phyloP scores from a whole-genome alignment of 352 stramenopile species.

The Phytopythium delawarense region DNA sequence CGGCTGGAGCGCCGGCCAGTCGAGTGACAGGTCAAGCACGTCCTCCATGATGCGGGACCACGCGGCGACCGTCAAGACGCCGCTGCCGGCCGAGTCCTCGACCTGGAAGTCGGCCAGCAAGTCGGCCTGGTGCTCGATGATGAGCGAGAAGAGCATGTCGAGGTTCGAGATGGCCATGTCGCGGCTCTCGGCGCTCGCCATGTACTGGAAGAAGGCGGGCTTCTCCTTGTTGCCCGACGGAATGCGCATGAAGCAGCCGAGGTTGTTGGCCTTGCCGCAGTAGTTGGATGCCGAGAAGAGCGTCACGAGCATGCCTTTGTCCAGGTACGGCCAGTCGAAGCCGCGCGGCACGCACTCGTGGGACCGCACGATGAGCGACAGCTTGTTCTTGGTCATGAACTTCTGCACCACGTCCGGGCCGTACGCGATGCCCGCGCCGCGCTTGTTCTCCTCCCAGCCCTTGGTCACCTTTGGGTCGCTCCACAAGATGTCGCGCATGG shows the following conservation, averaged over 20 bases:
- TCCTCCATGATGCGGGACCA: slow-evolving; percentile 77
- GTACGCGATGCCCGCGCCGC: slow-evolving; percentile 74
- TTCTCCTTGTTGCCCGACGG: slow-evolving; percentile 60
- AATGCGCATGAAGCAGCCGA: slow-evolving; percentile 84
- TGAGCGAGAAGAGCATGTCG: slow-evolving; percentile 82
- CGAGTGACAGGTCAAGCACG: slow-evolving; percentile 71
- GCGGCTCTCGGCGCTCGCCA: slow-evolving; percentile 73
- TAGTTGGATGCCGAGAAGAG: slow-evolving; percentile 88
- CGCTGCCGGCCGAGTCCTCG: slow-evolving; percentile 32
- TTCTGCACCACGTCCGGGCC: slow-evolving; percentile 76
- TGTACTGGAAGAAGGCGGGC: slow-evolving; percentile 86
- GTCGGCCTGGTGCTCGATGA: slow-evolving; percentile 67
- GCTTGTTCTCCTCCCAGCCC: slow-evolving; percentile 79
- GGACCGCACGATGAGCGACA: slow-evolving; percentile 77
- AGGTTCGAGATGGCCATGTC: slow-evolving; percentile 82
- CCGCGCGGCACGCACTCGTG: slow-evolving; percentile 82
- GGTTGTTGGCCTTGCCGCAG: slow-evolving; percentile 80
- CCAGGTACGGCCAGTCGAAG: slow-evolving; percentile 76
- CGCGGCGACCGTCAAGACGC: slow-evolving; percentile 36
- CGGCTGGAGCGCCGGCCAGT: slow-evolving; percentile 74
- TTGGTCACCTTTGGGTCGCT: slow-evolving; percentile 66
- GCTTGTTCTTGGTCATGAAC: slow-evolving; percentile 84
- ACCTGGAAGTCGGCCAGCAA: slow-evolving; percentile 61
- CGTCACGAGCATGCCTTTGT: slow-evolving; percentile 84
- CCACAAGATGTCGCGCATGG: slow-evolving; percentile 82